Evolutionary conservation across 768 basidiomycete genomes (phyloP), one percentile per base, ranked within the genome.

Genomic region (Leucosporidium yakuticum): DNA sequence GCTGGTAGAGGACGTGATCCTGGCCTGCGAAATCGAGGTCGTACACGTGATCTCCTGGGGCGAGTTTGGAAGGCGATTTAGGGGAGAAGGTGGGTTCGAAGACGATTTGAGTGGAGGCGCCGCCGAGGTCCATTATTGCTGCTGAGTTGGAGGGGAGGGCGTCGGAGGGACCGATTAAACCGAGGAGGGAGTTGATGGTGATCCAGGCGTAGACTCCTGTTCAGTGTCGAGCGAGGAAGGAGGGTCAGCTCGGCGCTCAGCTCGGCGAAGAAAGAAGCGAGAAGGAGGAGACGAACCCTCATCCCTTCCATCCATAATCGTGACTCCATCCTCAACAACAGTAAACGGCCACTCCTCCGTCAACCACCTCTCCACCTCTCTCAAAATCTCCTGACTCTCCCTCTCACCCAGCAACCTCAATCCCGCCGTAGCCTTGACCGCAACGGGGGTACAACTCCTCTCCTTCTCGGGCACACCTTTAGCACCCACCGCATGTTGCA

Each of bases 101-200:
- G 66, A 96, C 93, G 78, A 98, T 97, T 80, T 97, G 96, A 29
- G 94, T 97, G 68, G 92, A 94, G 36, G 90, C 96, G 4, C 96
- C 96, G 6, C 96, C 96, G 59, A 99, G 85, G 77, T 98, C 96
- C 60, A 98, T 86, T 54, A 96, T 92, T 29, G 95, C 95, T 73
- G 89, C 90, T 32, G 89, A 86, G 27, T 80, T 77, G 23, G 81
- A 82, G 34, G 81, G 79, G 62, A 76, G 69, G 2, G 81, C 79
- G 23, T 83, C 79, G 59, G 83, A 83, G 15, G 83, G 81, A 21
- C 85, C 83, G 75, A 96, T 86, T 49, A 88, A 85, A 61, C 84
- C 83, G 53, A 95, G 81, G 58, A 97, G 83, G 80, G 96, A 97
- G 79, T 98, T 98, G 67, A 90, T 91, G 23, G 95, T 96, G 73